A percentile compares a stretch with the other conserved stretches of the same genome.
Conservation (phyloP, 441 rosid genomes). For the Lagerstroemia fauriei region DNA sequence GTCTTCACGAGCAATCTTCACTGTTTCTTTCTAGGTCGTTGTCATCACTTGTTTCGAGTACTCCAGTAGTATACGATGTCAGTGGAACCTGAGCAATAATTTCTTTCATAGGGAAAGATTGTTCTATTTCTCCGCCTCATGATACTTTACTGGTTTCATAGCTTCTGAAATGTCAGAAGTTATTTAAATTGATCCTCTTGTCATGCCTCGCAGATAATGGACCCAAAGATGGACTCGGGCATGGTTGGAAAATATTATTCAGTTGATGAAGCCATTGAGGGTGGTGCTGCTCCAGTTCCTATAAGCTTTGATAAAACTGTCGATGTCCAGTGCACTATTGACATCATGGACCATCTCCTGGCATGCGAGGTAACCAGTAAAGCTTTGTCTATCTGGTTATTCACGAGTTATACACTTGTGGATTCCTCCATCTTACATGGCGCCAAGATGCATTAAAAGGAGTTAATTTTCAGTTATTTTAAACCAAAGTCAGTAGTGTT, state of each 20-base stretch:
- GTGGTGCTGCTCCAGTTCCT: slow-evolving; percentile 84
- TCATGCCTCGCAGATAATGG: slow-evolving; percentile 72
- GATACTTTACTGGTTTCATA: not conserved
- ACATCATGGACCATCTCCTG: slow-evolving; percentile 91
- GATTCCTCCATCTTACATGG: not conserved
- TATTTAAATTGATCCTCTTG: slow-evolving; percentile 16
- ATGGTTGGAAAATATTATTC: slow-evolving; percentile 75
- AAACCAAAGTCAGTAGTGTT: not conserved
- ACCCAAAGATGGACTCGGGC: slow-evolving; percentile 98
- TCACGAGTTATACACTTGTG: not conserved
- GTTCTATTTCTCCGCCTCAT: not conserved
- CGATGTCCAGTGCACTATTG: slow-evolving; percentile 71
- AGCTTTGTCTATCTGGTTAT: not conserved
- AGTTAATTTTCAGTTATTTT: not conserved
- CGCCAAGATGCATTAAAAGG: not conserved
- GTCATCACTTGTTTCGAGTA: not conserved
- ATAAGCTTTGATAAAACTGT: slow-evolving; percentile 61
- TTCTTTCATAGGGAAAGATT: not conserved
- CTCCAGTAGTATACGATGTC: not conserved
- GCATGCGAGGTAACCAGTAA: slow-evolving; percentile 75
- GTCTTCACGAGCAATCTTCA: not conserved
- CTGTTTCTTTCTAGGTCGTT: not conserved
- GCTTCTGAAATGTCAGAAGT: not conserved
- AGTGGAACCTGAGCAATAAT: not conserved
- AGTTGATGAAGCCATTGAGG: slow-evolving; percentile 87